Evolutionary conservation across 2,329 filamentous ascomycete species (phyloP), one percentile per base, ranked within the genome.

Genomic region (Botrytis hyacinthi): DNA sequence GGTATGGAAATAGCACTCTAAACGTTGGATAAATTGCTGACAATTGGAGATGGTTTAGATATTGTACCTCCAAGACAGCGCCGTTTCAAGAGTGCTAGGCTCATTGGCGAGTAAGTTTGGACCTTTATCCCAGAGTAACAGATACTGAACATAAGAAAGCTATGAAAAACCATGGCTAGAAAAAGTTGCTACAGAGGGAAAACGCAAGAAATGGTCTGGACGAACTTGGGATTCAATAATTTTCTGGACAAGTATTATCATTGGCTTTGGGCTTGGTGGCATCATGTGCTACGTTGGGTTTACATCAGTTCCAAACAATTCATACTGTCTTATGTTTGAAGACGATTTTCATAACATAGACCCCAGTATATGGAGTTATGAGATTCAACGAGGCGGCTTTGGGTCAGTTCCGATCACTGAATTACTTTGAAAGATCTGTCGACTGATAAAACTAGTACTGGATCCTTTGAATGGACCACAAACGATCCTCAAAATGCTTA

Each of bases 391-490:
- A 59, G 72, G 72, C 4, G 72, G 72, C 20, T 73, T 73, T 40
- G 72, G 72, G 72, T 73, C 29, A 5, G 74, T 74, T 22, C 32
- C 16, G 4, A 26, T 51, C 40, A 37, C 3, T 48, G 1, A 46
- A 46, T 32, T 3, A 4, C 20, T 42, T 29, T 68, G 26, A n/a
- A n/a, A 42, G 48, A 9, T 32, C 35, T 57, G 16, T 40, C 22
- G 57, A 35, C 48, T 68, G 35, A 68, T 7, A 4, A 22, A n/a
- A 10, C 57, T 62, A 78, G 85, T 67, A 85, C 83, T n/a, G 85
- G 85, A 26, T 82, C 84, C 51, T 88, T 88, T 77, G 86, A 88
- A 81, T 87, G 86, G 86, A 87, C 86, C 0, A 88, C 86, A 9
- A 81, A 79, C 5, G 85, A 87, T 75, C 75, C 80, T 0, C 79